phyloP scores from a whole-genome alignment of 495 filamentous ascomycete species.

The Pseudoneurospora amorphoporcata region DNA sequence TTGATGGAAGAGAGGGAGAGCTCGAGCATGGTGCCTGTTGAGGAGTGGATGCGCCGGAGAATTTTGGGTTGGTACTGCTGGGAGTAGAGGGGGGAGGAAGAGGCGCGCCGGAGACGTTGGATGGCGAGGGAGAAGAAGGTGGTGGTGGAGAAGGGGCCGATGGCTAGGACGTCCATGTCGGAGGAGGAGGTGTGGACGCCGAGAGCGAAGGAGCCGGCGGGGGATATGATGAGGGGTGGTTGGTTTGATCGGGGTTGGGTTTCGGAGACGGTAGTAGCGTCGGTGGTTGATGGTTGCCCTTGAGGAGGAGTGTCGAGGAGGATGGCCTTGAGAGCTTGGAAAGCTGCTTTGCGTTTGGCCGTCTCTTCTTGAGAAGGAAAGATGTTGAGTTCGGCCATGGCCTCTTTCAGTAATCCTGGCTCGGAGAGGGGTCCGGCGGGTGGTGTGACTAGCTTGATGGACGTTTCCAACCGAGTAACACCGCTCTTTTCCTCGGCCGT shows the following conservation, averaged over 20 bases:
- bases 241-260: slow-evolving; percentile 1
- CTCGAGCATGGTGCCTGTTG: slow-evolving; percentile 45
- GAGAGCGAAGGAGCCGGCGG: slow-evolving; percentile 52
- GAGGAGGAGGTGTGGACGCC: slow-evolving; percentile 44
- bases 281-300: slow-evolving; percentile 1
- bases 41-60: slow-evolving; percentile 40
- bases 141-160: slow-evolving; percentile 43
- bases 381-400: slow-evolving; percentile 19
- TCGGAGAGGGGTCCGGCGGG: slow-evolving; percentile 6
- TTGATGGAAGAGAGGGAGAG: slow-evolving; percentile 38
- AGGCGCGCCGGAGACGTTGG: slow-evolving; percentile 36
- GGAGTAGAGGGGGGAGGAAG: background rate
- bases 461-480: slow-evolving; percentile 9
- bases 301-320: slow-evolving; percentile 17
- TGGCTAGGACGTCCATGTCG: slow-evolving; percentile 48
- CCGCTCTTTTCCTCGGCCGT: slow-evolving; percentile 5
- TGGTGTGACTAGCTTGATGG: slow-evolving; percentile 17
- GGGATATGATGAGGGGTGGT: slow-evolving; percentile 35
- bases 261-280: slow-evolving; percentile 6
- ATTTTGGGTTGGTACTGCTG: slow-evolving; percentile 20
- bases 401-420: slow-evolving; percentile 14
- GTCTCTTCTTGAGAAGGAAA: slow-evolving; percentile 35
- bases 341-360: slow-evolving; percentile 27
- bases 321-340: slow-evolving; percentile 33
- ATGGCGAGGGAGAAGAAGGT: slow-evolving; percentile 46